Percentiles rank a stretch among this genome's conserved stretches.
Evolutionary conservation across 768 basidiomycete genomes (phyloP).

Genomic region (Amanita pseudoporphyria): DNA sequence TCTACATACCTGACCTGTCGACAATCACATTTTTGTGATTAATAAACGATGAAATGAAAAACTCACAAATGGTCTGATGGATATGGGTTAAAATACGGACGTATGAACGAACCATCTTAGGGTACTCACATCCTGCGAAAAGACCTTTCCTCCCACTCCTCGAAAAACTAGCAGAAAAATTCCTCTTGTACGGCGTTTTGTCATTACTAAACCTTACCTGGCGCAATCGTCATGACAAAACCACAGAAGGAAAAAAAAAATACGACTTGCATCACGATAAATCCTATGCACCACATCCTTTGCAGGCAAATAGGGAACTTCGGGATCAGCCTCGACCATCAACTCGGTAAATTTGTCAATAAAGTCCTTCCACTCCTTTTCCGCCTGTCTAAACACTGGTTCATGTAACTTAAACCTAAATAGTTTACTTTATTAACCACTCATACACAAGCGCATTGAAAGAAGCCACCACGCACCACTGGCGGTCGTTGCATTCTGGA

Average conservation of each 20-base stretch:
- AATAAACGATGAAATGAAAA: slow-evolving; percentile 4
- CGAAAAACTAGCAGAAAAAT: slow-evolving; percentile 77
- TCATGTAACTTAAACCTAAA: slow-evolving; percentile 80
- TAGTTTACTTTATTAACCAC: too few species aligned
- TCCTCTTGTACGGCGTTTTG: slow-evolving; percentile 91
- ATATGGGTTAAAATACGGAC: background rate
- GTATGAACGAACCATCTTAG: slow-evolving; percentile 1
- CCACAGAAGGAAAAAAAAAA: background rate
- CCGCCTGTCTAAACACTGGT: slow-evolving; percentile 70
- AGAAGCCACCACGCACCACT: slow-evolving; percentile 42
- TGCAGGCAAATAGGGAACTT: slow-evolving; percentile 82
- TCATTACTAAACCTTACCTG: slow-evolving; percentile 87
- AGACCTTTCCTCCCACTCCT: slow-evolving; percentile 85
- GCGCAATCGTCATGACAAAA: background rate
- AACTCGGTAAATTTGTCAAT: slow-evolving; percentile 59
- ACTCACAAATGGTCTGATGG: slow-evolving; percentile 61
- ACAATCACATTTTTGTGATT: too few species aligned
- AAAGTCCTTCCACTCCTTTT: slow-evolving; percentile 86
- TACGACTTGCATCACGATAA: slow-evolving; percentile 67
- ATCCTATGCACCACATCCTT: slow-evolving; percentile 91
- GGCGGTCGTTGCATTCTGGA: slow-evolving; percentile 74
- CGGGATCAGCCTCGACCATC: slow-evolving; percentile 63
- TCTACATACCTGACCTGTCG: slow-evolving; percentile 21
- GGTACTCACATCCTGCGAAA: slow-evolving; percentile 77
- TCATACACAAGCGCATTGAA: background rate